Evolutionary conservation across 1,284 basidiomycete genomes (phyloP).

Genomic region (Sporisorium reilianum): DNA sequence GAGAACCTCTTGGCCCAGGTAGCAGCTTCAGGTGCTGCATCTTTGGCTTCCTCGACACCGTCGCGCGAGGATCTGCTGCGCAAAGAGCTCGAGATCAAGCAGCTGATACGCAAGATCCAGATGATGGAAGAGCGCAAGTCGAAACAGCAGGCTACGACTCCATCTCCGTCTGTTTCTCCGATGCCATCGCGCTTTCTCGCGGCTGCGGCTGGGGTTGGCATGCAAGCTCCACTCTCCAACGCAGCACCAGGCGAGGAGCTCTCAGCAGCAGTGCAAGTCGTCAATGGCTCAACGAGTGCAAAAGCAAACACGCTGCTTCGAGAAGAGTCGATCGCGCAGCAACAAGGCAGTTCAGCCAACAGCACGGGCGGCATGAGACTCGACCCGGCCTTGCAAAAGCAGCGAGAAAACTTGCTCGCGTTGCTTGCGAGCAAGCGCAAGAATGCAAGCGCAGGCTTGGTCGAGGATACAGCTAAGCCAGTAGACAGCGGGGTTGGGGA

Average conservation of each 20-base stretch:
- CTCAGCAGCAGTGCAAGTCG: neutral
- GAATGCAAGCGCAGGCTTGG: neutral
- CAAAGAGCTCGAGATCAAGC: conserved; percentile 51
- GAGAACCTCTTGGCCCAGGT: conserved; percentile 12
- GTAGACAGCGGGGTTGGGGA: neutral
- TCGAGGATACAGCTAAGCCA: neutral
- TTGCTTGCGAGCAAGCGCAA: conserved; percentile 38
- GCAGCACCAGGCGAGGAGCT: neutral
- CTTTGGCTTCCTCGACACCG: conserved; percentile 20
- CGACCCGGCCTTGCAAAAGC: conserved; percentile 34
- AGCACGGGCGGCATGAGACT: conserved; percentile 13
- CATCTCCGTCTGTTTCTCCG: conserved; percentile 19
- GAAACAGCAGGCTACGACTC: conserved; percentile 10
- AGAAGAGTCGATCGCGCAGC: neutral
- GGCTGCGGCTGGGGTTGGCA: neutral
- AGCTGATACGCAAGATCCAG: conserved; percentile 39
- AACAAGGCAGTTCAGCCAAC: neutral
- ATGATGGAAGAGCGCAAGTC: conserved; percentile 44
- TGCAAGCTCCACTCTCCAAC: neutral
- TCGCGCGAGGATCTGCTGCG: conserved; percentile 37
- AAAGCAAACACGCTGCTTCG: neutral
- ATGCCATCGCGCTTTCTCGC: conserved; percentile 12
- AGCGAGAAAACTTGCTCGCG: conserved; percentile 34
- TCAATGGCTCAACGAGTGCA: neutral
- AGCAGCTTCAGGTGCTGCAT: conserved; percentile 2